A percentile compares a stretch with the other conserved stretches of the same genome.
Conservation (phyloP, 305 asterid species). For the Andrographis paniculata region DNA sequence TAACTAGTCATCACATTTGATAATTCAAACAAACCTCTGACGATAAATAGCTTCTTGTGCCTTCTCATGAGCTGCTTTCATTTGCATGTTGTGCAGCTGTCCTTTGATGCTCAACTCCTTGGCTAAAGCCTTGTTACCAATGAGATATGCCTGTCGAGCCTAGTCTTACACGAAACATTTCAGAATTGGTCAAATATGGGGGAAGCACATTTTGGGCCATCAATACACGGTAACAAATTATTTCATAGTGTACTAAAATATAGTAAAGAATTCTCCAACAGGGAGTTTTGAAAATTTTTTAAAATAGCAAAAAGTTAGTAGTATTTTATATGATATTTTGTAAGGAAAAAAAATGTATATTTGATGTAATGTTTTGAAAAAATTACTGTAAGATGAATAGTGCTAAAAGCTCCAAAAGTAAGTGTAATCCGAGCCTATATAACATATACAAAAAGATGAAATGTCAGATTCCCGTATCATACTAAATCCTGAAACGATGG, state of each 20-base stretch:
- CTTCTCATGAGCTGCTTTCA: slow-evolving; percentile 89
- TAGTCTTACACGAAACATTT: slow-evolving; percentile 32
- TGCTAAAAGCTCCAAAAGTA: too few relatives aligned
- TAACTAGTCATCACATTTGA: not conserved
- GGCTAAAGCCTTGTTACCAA: slow-evolving; percentile 92
- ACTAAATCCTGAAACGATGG: too few relatives aligned
- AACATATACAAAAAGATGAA: too few relatives aligned
- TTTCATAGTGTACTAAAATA: not conserved
- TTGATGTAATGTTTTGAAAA: too few relatives aligned
- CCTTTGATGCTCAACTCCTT: slow-evolving; percentile 92
- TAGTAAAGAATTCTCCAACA: not conserved
- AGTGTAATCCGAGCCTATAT: too few relatives aligned
- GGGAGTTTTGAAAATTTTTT: not conserved
- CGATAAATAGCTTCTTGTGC: slow-evolving; percentile 86
- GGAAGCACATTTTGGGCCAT: slow-evolving; percentile 4
- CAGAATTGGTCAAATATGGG: slow-evolving; percentile 19
- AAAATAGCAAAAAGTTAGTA: too few relatives aligned
- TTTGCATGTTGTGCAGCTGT: slow-evolving; percentile 90
- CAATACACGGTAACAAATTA: not conserved
- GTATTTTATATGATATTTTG: too few relatives aligned
- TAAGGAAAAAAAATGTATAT: too few relatives aligned
- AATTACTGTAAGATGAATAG: too few relatives aligned
- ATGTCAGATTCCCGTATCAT: too few relatives aligned
- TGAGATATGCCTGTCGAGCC: slow-evolving; percentile 91
- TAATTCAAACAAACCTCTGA: slow-evolving; percentile 58